Conservation (phyloP, 2,329 filamentous ascomycete species). For the Proliferodiscus dingleyae region DNA sequence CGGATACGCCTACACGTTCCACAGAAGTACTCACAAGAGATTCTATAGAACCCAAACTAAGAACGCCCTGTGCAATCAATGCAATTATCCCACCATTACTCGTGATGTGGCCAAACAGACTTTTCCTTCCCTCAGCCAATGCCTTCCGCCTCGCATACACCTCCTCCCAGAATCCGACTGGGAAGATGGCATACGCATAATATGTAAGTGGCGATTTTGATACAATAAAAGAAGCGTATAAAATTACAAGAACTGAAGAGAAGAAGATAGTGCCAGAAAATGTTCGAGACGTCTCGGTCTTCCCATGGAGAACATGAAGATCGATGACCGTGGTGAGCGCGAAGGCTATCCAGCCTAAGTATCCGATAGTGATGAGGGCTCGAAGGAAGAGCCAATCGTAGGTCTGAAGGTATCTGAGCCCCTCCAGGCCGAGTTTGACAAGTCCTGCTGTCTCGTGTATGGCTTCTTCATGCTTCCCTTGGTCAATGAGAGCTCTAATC, state of each 20-base stretch:
- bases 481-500: conserved; percentile 64
- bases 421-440: conserved; percentile 71
- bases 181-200: conserved; percentile 89
- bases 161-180: conserved; percentile 94
- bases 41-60: conserved; percentile 72
- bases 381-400: conserved; percentile 98
- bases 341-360: conserved; percentile 93
- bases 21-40: conserved; percentile 60
- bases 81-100: conserved; percentile 53
- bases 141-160: conserved; percentile 74
- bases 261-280: conserved; percentile 59
- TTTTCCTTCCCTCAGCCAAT: conserved; percentile 58
- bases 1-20: no score
- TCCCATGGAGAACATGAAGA: conserved; percentile 74
- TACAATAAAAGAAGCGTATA: conserved; percentile 75
- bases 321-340: conserved; percentile 85
- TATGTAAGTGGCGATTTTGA: conserved; percentile 80
- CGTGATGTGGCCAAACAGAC: conserved; percentile 65
- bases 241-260: conserved; percentile 64
- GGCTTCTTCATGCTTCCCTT: conserved; percentile 65
- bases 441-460: conserved; percentile 74
- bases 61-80: conserved; percentile 57
- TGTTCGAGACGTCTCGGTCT: conserved; percentile 59
- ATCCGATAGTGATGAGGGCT: conserved; percentile 82
- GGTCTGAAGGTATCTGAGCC: conserved; percentile 89